Conservation (phyloP, 345 rosid genomes). For the Eucalyptus victrix region DNA sequence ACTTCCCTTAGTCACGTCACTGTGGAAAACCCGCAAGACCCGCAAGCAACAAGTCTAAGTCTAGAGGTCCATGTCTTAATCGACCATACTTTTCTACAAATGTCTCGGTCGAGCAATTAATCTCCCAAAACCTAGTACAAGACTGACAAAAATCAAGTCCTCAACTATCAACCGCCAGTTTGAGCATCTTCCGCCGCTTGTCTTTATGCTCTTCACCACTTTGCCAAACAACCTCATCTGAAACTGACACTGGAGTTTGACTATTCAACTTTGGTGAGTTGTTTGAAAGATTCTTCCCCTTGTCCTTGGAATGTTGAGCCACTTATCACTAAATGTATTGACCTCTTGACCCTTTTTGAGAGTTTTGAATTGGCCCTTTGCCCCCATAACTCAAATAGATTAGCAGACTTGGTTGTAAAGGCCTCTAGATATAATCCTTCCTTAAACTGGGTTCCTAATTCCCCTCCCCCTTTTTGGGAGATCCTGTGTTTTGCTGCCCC, state of each 20-base stretch:
- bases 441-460: background rate
- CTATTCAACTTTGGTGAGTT: background rate
- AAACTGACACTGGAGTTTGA: background rate
- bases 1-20: background rate
- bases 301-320: fast-evolving
- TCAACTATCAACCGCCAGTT: background rate
- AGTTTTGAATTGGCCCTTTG: background rate
- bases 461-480: background rate
- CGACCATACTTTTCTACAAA: fast-evolving
- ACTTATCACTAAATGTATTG: background rate
- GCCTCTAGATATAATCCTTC: background rate
- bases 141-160: background rate
- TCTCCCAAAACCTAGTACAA: background rate
- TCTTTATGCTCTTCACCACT: background rate
- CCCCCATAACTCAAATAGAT: background rate
- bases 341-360: background rate
- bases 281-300: background rate
- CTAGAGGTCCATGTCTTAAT: background rate
- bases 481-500: background rate
- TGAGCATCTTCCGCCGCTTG: fast-evolving
- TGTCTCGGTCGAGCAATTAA: background rate
- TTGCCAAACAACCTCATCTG: background rate
- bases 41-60: fast-evolving
- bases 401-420: background rate
- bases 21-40: background rate